phyloP scores from a whole-genome alignment of 2,329 filamentous ascomycete genomes.

The Colletotrichum noveboracense region DNA sequence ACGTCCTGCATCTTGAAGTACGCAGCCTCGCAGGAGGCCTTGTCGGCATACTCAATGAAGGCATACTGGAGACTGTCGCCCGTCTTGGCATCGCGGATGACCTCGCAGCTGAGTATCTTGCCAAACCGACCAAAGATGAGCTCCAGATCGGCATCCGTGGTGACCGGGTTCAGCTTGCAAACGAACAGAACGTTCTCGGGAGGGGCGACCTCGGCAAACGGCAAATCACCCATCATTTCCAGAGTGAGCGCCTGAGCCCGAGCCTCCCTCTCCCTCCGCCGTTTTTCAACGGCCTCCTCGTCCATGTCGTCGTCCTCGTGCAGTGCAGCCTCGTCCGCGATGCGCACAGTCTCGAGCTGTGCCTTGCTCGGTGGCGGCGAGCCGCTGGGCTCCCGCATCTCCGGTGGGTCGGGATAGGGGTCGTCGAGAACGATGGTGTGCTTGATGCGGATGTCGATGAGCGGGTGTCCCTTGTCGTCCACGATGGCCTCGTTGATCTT shows the following conservation, averaged over 20 bases:
- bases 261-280: slow-evolving; percentile 86
- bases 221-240: slow-evolving; percentile 97
- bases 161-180: slow-evolving; percentile 97
- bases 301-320: slow-evolving; percentile 74
- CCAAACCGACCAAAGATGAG: slow-evolving; percentile 97
- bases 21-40: slow-evolving; percentile 89
- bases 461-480: slow-evolving; percentile 82
- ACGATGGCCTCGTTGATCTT: slow-evolving; percentile 92
- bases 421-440: slow-evolving; percentile 94
- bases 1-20: slow-evolving; percentile 99
- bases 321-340: slow-evolving; percentile 85
- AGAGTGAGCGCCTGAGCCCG: slow-evolving; percentile 92
- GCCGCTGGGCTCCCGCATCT: slow-evolving; percentile 75
- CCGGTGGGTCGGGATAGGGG: slow-evolving; percentile 83
- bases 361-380: slow-evolving; percentile 84
- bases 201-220: slow-evolving; percentile 96
- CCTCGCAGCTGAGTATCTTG: slow-evolving; percentile 92
- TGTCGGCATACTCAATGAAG: slow-evolving; percentile 95
- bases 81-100: slow-evolving; percentile 92
- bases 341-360: slow-evolving; percentile 89
- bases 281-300: slow-evolving; percentile 79
- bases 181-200: slow-evolving; percentile 98
- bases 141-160: slow-evolving; percentile 90
- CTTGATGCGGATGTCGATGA: slow-evolving; percentile 94
- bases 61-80: slow-evolving; percentile 96